Percentiles rank a stretch among this genome's conserved stretches.
Evolutionary conservation across 2,329 filamentous ascomycete genomes (phyloP).

Genomic region (Laburnicola sp.): DNA sequence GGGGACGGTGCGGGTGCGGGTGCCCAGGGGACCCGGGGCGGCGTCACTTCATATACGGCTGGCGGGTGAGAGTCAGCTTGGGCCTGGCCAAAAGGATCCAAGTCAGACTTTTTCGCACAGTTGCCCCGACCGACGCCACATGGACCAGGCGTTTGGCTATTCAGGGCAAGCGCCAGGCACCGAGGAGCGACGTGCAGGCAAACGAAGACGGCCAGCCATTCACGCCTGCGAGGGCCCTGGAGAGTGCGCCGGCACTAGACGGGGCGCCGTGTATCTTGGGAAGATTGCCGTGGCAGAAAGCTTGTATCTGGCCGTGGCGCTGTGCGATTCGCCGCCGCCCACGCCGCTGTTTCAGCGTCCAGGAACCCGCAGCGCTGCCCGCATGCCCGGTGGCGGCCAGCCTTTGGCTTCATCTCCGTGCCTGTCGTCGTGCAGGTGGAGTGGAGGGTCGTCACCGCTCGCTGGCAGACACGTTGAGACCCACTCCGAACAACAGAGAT

Average conservation of each 20-base stretch:
- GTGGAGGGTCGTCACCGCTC: too few relatives aligned
- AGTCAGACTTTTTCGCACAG: conserved; percentile 30
- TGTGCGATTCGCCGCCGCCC: conserved; percentile 21
- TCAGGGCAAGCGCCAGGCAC: conserved; percentile 28
- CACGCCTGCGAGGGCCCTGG: conserved; percentile 9
- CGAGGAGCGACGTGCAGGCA: conserved; percentile 14
- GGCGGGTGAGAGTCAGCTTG: conserved; percentile 18
- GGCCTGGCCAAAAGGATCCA: conserved; percentile 17
- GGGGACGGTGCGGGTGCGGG: conserved; percentile 22
- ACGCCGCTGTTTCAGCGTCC: conserved; percentile 33
- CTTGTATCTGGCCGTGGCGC: conserved; percentile 30
- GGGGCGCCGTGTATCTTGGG: background rate
- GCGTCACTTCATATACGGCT: conserved; percentile 32
- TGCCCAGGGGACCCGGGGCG: conserved; percentile 27
- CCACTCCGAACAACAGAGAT: too few relatives aligned
- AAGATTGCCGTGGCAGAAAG: conserved; percentile 29
- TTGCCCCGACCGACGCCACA: conserved; percentile 26
- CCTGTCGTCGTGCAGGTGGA: too few relatives aligned
- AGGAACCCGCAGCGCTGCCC: conserved; percentile 21
- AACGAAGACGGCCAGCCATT: conserved; percentile 3
- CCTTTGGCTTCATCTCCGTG: too few relatives aligned
- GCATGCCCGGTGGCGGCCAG: too few relatives aligned
- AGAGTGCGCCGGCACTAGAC: conserved; percentile 13
- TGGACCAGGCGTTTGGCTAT: conserved; percentile 19
- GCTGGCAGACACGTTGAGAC: too few relatives aligned